Conservation (phyloP, 768 basidiomycete species). For the Suillus americanus region DNA sequence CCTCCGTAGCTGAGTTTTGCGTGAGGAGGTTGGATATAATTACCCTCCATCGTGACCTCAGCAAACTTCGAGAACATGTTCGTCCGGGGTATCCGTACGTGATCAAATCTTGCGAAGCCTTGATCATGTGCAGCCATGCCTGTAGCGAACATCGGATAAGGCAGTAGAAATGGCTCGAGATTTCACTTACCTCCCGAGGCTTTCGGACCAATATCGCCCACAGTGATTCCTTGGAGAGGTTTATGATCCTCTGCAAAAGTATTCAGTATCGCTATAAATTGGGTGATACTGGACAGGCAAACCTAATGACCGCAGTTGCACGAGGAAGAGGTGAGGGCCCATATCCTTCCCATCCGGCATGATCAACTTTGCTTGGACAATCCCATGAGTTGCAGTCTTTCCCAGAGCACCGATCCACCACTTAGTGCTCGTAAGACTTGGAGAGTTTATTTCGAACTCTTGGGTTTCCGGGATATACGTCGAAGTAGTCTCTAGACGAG, state of each 20-base stretch:
- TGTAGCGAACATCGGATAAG: conserved; percentile 17
- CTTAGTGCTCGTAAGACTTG: conserved; percentile 71
- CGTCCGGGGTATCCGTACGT: conserved; percentile 62
- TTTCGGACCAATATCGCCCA: conserved; percentile 64
- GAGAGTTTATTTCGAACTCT: conserved; percentile 77
- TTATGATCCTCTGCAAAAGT: conserved; percentile 52
- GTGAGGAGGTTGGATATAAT: conserved; percentile 67
- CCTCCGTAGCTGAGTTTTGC: conserved; percentile 76
- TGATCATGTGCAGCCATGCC: conserved; percentile 60
- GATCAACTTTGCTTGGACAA: conserved; percentile 74
- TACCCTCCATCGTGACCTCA: conserved; percentile 61
- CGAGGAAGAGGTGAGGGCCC: conserved; percentile 75
- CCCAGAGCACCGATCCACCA: conserved; percentile 83
- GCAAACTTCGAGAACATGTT: conserved; percentile 79
- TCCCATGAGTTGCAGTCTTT: conserved; percentile 71
- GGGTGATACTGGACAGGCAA: conserved; percentile 7
- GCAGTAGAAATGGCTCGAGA: not conserved
- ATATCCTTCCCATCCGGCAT: conserved; percentile 57
- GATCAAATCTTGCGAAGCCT: conserved; percentile 67
- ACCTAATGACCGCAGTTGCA: conserved; percentile 68
- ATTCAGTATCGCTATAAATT: conserved; percentile 3
- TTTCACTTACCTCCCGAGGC: conserved; percentile 31
- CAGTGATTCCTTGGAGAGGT: conserved; percentile 55
- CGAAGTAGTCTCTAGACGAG: conserved; percentile 70
- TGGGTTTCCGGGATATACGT: conserved; percentile 65